A percentile compares a stretch with the other conserved stretches of the same genome.
Evolutionary conservation across 2,329 filamentous ascomycete species (phyloP).

Genomic region (Chaetomium sp.): DNA sequence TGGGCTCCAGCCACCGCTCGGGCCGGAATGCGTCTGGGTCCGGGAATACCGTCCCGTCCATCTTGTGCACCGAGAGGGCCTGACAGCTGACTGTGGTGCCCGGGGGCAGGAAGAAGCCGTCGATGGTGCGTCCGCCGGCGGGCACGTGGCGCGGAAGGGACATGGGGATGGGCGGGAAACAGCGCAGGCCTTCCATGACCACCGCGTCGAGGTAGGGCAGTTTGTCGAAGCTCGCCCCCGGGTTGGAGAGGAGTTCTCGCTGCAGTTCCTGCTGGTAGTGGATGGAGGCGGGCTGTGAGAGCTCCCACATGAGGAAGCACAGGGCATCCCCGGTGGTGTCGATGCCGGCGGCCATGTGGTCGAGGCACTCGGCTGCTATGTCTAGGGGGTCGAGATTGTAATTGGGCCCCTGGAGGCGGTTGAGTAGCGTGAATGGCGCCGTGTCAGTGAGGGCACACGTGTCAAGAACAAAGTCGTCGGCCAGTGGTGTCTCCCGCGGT

Average conservation of each 20-base stretch:
- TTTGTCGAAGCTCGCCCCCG: constrained; percentile 48
- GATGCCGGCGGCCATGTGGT: constrained; percentile 72
- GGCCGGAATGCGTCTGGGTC: constrained; percentile 77
- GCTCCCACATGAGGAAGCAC: constrained; percentile 71
- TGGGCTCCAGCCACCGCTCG: constrained; percentile 76
- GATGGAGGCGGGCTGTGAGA: constrained; percentile 61
- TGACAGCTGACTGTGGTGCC: constrained; percentile 62
- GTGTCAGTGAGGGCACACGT: constrained; percentile 50
- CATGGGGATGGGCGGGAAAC: constrained; percentile 67
- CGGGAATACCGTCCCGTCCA: constrained; percentile 69
- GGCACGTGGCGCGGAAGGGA: constrained; percentile 64
- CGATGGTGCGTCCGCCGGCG: constrained; percentile 55
- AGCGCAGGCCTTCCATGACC: constrained; percentile 62
- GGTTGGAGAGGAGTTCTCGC: constrained; percentile 52
- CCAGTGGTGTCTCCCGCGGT: constrained; percentile 59
- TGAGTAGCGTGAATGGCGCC: constrained; percentile 59
- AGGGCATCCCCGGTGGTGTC: constrained; percentile 71
- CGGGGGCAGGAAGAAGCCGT: constrained; percentile 56
- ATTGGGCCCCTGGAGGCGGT: constrained; percentile 52
- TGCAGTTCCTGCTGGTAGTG: constrained; percentile 55
- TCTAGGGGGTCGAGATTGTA: constrained; percentile 52
- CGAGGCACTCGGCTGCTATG: constrained; percentile 68
- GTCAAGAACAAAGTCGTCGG: constrained; percentile 60
- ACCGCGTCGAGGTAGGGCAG: constrained; percentile 65
- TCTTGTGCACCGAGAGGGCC: constrained; percentile 61